phyloP scores from a whole-genome alignment of 2,329 filamentous ascomycete species.

The Neocucurbitaria cava region DNA sequence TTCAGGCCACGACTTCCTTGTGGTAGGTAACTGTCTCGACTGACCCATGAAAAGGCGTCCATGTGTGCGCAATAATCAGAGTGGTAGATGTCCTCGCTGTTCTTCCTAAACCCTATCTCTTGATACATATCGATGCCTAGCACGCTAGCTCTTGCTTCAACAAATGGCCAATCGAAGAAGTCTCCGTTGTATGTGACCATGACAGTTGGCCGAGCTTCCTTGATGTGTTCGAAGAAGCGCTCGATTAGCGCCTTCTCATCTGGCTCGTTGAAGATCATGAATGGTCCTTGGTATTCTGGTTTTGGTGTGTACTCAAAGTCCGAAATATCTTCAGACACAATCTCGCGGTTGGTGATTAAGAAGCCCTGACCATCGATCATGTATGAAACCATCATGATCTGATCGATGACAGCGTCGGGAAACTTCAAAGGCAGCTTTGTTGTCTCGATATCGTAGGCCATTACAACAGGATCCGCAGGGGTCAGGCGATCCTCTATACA shows the following conservation, averaged over 20 bases:
- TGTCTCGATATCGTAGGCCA: conserved; percentile 99
- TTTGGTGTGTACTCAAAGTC: conserved; percentile 99
- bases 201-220: conserved; percentile 90
- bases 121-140: conserved; percentile 99
- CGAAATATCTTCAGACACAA: conserved; percentile 94
- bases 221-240: conserved; percentile 93
- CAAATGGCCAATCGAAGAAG: conserved; percentile 99
- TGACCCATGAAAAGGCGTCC: conserved; percentile 99
- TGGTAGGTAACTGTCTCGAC: conserved; percentile 95
- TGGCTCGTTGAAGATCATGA: conserved; percentile 98
- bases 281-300: conserved; percentile 92
- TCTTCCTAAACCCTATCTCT: conserved; percentile 96
- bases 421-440: conserved; percentile 96
- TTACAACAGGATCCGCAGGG: conserved; percentile 93
- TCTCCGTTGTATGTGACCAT: conserved; percentile 99
- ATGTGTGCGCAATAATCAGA: conserved; percentile 96
- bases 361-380: conserved; percentile 99
- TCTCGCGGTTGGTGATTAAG: conserved; percentile 95
- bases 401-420: conserved; percentile 90
- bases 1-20: conserved; percentile 97
- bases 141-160: conserved; percentile 90
- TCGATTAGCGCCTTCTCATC: conserved; percentile 89
- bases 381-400: conserved; percentile 99
- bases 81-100: conserved; percentile 94
- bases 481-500: conserved; percentile 87